These are phyloP conservation scores for Spencermartinsiella ligniputridi DNA, from an alignment of 1,139 yeast species.

Conservation along the genomic window DNA sequence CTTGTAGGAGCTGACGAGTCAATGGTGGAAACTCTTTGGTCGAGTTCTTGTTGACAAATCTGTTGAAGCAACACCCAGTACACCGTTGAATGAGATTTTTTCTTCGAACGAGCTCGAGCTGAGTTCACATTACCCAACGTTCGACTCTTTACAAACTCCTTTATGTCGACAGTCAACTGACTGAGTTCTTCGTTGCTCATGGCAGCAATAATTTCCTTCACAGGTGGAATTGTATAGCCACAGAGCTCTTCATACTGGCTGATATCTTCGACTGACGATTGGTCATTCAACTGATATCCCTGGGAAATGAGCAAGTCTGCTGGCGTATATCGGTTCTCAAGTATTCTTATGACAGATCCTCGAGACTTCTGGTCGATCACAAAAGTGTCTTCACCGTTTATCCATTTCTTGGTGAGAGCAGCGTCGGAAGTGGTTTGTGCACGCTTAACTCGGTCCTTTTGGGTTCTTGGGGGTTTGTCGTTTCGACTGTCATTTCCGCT, in stretches of 20 bases:
- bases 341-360: slow-evolving; percentile 32
- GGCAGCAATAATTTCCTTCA: slow-evolving; percentile 20
- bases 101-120: slow-evolving; percentile 17
- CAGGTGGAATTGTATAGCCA: slow-evolving; percentile 19
- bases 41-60: slow-evolving; percentile 12
- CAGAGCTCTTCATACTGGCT: slow-evolving; percentile 23
- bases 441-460: no score
- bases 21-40: slow-evolving; percentile 6
- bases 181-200: slow-evolving; percentile 15
- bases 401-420: slow-evolving; percentile 30
- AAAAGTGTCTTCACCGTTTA: slow-evolving; percentile 33
- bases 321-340: slow-evolving; percentile 27
- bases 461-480: no score
- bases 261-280: slow-evolving; percentile 9
- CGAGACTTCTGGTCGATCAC: slow-evolving; percentile 30
- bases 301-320: slow-evolving; percentile 28
- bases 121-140: not conserved
- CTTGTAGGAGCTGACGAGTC: not conserved
- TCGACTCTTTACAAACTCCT: slow-evolving; percentile 19
- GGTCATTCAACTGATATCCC: not conserved
- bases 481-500: no score
- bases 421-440: no score
- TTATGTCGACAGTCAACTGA: slow-evolving; percentile 16
- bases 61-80: slow-evolving; percentile 23
- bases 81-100: not conserved